Evolutionary conservation across 306 rosid genomes (phyloP).

Genomic region (Carpinus fangiana): DNA sequence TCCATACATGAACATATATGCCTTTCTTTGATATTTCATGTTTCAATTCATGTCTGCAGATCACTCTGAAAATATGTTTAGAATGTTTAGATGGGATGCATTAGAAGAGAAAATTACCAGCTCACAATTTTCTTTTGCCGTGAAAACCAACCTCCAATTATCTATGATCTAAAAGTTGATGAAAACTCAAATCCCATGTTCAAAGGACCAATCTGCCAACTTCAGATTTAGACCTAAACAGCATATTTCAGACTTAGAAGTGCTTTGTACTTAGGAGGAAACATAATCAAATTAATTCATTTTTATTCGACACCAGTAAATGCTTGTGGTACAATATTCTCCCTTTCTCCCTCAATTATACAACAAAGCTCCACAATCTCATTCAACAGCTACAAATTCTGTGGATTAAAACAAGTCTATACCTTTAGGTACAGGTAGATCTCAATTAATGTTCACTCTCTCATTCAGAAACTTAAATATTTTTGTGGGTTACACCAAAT

Average conservation of each 20-base stretch:
- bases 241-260: background rate
- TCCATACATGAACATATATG: background rate
- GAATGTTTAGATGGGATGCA: background rate
- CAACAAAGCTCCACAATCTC: background rate
- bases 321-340: background rate
- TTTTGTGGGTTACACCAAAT: constrained; percentile 7
- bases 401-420: background rate
- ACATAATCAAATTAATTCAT: background rate
- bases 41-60: background rate
- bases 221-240: background rate
- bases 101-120: too few relatives aligned
- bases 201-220: too few relatives aligned
- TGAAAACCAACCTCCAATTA: too few relatives aligned
- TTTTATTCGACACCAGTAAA: background rate
- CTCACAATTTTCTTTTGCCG: too few relatives aligned
- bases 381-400: background rate
- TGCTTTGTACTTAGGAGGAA: background rate
- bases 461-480: constrained; percentile 8
- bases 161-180: too few relatives aligned
- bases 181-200: too few relatives aligned
- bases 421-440: constrained; percentile 18
- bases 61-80: background rate
- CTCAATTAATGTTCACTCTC: constrained; percentile 23
- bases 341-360: background rate
- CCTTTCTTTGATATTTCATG: background rate